phyloP scores from a whole-genome alignment of 331 rosid genomes.

The Quercus lobata region DNA sequence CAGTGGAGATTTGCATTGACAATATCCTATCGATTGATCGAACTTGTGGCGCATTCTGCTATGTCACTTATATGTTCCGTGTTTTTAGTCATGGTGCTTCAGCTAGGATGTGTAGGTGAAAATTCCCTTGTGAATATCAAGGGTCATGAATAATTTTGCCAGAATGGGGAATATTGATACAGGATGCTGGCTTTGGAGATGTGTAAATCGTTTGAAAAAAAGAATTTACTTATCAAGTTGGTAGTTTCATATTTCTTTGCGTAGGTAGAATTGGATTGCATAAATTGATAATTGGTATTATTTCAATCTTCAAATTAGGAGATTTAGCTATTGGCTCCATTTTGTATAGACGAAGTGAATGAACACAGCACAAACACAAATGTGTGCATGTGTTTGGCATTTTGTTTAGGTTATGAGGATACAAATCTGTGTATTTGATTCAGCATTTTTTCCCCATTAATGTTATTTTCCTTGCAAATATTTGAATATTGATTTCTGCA shows the following conservation, averaged over 20 bases:
- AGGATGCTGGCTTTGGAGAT: neutral
- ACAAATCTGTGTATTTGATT: neutral
- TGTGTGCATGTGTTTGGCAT: neutral
- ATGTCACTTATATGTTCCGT: neutral
- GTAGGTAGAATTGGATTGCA: neutral
- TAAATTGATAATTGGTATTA: neutral
- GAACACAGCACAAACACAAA: neutral
- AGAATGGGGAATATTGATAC: neutral
- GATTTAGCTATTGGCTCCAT: neutral
- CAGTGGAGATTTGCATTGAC: neutral
- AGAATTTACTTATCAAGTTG: neutral
- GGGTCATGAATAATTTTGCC: neutral
- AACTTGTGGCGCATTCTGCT: neutral
- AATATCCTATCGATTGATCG: neutral
- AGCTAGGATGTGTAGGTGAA: neutral
- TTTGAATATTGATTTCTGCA: neutral
- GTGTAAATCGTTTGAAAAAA: neutral
- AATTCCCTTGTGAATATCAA: neutral
- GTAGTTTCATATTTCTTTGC: neutral
- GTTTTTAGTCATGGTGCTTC: neutral
- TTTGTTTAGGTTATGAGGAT: neutral
- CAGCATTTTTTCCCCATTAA: neutral
- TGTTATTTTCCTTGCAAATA: neutral
- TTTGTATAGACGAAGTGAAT: neutral
- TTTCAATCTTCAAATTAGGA: neutral